Evolutionary conservation across 495 filamentous ascomycete genomes (phyloP).

Genomic region (Tuber magnatum): DNA sequence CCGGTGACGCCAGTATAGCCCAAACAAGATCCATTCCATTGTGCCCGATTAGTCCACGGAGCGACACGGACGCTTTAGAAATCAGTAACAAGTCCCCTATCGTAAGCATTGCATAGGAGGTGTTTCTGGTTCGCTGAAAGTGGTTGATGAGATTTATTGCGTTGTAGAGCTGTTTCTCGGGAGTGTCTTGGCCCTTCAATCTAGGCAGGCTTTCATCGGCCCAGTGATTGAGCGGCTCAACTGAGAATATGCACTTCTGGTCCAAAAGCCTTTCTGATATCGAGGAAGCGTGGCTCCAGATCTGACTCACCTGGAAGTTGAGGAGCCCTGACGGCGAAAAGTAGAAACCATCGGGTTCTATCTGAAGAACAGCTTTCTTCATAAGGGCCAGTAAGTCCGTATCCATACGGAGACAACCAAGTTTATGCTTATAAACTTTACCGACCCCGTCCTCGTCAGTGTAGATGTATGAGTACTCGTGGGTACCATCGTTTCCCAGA

Average conservation of each 20-base stretch:
- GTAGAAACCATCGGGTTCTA: slow-evolving; percentile 33
- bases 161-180: slow-evolving; percentile 9
- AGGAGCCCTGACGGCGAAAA: slow-evolving; percentile 17
- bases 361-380: slow-evolving; percentile 18
- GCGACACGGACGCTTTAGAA: slow-evolving; percentile 19
- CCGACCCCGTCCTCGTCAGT: slow-evolving; percentile 15
- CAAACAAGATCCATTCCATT: slow-evolving; percentile 26
- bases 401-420: slow-evolving; percentile 19
- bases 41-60: slow-evolving; percentile 10
- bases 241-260: slow-evolving; percentile 8
- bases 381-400: slow-evolving; percentile 6
- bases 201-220: background rate
- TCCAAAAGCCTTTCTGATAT: slow-evolving; percentile 5
- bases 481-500: background rate
- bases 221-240: background rate
- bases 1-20: slow-evolving; percentile 26
- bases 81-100: slow-evolving; percentile 21
- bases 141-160: slow-evolving; percentile 25
- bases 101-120: slow-evolving; percentile 6
- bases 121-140: slow-evolving; percentile 15
- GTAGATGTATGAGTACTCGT: slow-evolving; percentile 14
- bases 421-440: slow-evolving; percentile 10
- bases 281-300: slow-evolving; percentile 12
- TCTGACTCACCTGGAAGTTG: slow-evolving; percentile 11
- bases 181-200: background rate